Evolutionary conservation across 2,329 filamentous ascomycete genomes (phyloP), one percentile per base, ranked within the genome.

Genomic region (Pezicula radicicola): DNA sequence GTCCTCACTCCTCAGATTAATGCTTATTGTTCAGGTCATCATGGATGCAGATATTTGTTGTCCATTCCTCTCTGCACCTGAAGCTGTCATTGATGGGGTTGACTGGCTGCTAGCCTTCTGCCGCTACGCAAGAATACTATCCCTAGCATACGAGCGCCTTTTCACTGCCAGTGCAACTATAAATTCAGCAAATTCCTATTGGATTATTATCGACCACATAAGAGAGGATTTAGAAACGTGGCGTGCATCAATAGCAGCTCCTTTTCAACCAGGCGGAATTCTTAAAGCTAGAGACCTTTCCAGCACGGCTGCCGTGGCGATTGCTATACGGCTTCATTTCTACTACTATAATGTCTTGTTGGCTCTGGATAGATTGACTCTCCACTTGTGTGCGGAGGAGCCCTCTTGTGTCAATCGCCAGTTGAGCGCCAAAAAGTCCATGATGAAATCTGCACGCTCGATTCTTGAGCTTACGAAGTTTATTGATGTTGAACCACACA

Each of bases 31-130:
- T 39, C 36, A 39, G 66, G 51, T 62, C 1, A 62, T 73, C 28
- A 50, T 59, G 18, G 69, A 71, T 47, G 59, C 58, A 2, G 70
- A 72, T 41, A 67, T 72, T 36, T 64, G 65, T 12, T 70, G 63
- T 33, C 60, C 64, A 0, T 61, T 72, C 16, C 70, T 69, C 5
- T 35, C 53, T 13, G 51, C 60, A 8, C 67, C 67, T 1, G 67
- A 69, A 35, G 59, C 68, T 2, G 25, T 59, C 4, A 59, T 70
- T 33, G 64, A 59, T 13, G 59, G 57, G 5, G 68, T 65, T 44
- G 63, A 72, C 53, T 72, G 66, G 65, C 66, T 72, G 25, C 45
- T 68, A 1, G 52, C 61, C 4, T 63, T 62, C 18, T 58, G 66
- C 16, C 61, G 64, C 3, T 60, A 69, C 33, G 54, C 56, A 19